Percentiles rank a stretch among this genome's conserved stretches.
Evolutionary conservation across 2,329 filamentous ascomycete genomes (phyloP).

Genomic region (Diaporthe ilicicola): DNA sequence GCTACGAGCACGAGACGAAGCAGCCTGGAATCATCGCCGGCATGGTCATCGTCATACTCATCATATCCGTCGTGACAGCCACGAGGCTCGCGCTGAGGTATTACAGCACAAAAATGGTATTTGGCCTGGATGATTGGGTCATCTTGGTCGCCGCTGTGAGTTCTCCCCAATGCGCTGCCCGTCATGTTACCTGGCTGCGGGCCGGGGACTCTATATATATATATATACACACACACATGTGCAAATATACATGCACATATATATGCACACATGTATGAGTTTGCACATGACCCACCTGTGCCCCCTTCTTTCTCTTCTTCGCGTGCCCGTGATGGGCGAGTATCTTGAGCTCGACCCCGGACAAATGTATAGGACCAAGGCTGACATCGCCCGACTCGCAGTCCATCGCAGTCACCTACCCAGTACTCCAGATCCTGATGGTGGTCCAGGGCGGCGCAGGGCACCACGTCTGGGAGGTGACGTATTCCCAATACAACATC

Average conservation of each 20-base stretch:
- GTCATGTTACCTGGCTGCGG: neutral
- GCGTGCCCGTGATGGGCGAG: neutral
- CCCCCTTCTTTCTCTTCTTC: neutral
- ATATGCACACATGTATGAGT: too few species aligned
- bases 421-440: conserved; percentile 16
- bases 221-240: too few species aligned
- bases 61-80: conserved; percentile 41
- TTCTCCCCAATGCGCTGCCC: neutral
- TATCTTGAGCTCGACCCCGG: neutral
- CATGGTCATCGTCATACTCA: conserved; percentile 41
- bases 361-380: neutral
- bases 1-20: conserved; percentile 39
- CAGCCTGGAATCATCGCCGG: conserved; percentile 39
- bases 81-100: conserved; percentile 40
- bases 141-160: conserved; percentile 44
- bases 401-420: conserved; percentile 27
- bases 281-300: neutral
- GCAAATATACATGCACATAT: too few species aligned
- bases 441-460: neutral
- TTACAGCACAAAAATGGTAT: conserved; percentile 38
- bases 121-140: conserved; percentile 45
- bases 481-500: conserved; percentile 43
- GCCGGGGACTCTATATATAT: neutral
- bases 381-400: neutral
- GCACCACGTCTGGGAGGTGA: conserved; percentile 40